Evolutionary conservation across 2,329 filamentous ascomycete species (phyloP).

Genomic region (Ceratocystis cubensis): DNA sequence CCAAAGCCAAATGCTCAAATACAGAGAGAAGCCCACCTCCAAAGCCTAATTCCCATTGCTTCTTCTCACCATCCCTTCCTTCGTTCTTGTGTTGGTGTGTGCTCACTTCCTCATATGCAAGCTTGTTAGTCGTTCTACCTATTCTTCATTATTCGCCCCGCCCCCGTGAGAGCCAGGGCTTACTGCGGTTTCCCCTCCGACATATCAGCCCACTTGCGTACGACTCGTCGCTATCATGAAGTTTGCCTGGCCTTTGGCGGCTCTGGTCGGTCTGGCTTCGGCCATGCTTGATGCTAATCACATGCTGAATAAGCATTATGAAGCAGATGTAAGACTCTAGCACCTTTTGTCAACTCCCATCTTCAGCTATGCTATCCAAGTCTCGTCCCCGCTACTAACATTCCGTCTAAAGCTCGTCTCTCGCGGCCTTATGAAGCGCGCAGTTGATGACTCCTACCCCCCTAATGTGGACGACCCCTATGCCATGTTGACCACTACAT

Average conservation of each 20-base stretch:
- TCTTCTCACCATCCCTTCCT: neutral
- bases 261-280: neutral
- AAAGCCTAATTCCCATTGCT: neutral
- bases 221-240: neutral
- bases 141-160: neutral
- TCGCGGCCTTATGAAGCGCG: neutral
- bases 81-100: neutral
- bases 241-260: constrained; percentile 4
- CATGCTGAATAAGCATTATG: neutral
- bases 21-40: neutral
- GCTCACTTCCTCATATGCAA: too few species aligned
- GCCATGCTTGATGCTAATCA: constrained; percentile 4
- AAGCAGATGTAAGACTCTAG: neutral
- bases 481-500: constrained; percentile 22
- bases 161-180: neutral
- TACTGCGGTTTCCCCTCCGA: neutral
- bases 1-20: neutral
- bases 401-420: neutral
- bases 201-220: neutral
- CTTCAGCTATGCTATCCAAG: neutral
- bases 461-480: neutral
- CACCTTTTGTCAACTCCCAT: too few species aligned
- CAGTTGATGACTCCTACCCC: neutral
- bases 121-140: too few species aligned
- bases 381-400: neutral